Evolutionary conservation across 352 stramenopile genomes (phyloP).

Genomic region (Phytopythium mirpurense): DNA sequence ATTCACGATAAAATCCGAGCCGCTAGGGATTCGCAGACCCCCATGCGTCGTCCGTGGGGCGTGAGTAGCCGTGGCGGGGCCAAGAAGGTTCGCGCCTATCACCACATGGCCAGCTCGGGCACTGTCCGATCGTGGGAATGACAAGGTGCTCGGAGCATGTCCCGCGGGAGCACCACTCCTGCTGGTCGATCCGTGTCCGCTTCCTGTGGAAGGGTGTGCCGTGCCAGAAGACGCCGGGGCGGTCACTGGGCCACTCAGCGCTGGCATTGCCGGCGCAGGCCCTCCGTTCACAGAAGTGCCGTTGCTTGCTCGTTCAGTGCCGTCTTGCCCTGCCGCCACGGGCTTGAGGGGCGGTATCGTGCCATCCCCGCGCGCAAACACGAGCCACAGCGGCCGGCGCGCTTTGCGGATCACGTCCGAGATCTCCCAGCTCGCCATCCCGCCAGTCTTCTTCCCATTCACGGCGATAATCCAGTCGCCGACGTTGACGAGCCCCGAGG

Average conservation of each 20-base stretch:
- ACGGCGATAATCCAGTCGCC: slow-evolving; percentile 59
- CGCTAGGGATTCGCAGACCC: neutral
- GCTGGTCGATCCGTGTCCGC: neutral
- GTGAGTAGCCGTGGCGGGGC: neutral
- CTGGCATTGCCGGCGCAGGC: neutral
- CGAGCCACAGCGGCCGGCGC: slow-evolving; percentile 38
- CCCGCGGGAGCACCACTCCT: neutral
- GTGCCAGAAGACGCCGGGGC: neutral
- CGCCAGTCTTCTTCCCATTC: slow-evolving; percentile 23
- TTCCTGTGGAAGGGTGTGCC: neutral
- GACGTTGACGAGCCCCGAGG: slow-evolving; percentile 34
- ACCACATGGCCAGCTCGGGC: too few relatives aligned
- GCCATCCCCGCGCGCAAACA: slow-evolving; percentile 14
- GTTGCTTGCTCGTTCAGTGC: neutral
- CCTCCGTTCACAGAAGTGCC: neutral
- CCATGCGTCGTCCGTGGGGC: neutral
- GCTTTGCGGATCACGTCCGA: slow-evolving; percentile 44
- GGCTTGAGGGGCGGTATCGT: neutral
- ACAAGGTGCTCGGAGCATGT: too few relatives aligned
- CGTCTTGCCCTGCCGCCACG: neutral
- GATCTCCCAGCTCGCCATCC: slow-evolving; percentile 31
- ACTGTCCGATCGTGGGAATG: too few relatives aligned
- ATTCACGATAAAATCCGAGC: neutral
- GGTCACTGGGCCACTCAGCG: neutral
- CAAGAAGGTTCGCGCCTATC: too few relatives aligned